These are phyloP conservation scores for Microsporum canis DNA, from an alignment of 2,329 filamentous ascomycete species.

Conservation along the genomic window DNA sequence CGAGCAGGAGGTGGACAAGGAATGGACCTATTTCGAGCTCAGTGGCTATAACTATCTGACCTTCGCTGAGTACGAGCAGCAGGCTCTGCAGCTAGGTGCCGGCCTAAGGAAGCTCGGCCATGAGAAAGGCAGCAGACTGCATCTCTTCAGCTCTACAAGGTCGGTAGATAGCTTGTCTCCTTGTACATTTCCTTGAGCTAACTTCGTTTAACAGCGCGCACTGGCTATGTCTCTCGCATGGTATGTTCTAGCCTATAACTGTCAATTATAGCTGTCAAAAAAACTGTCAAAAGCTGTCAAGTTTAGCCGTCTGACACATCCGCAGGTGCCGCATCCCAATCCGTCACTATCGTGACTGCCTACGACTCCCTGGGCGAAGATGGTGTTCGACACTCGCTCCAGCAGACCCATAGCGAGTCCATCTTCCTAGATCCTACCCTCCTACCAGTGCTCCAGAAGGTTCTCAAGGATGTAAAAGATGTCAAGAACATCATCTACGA, in stretches of 20 bases:
- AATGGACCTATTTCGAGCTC: conserved; percentile 84
- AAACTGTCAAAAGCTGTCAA: background rate
- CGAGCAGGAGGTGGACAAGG: conserved; percentile 70
- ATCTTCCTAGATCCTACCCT: conserved; percentile 27
- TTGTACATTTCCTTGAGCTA: background rate
- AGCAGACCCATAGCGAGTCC: conserved; percentile 23
- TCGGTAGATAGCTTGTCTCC: conserved; percentile 26
- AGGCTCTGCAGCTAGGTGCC: conserved; percentile 56
- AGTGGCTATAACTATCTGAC: conserved; percentile 64
- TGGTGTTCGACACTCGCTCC: conserved; percentile 24
- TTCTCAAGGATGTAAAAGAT: conserved; percentile 42
- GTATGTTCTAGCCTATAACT: conserved; percentile 24
- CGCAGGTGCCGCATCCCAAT: conserved; percentile 60
- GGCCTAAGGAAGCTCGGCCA: conserved; percentile 67
- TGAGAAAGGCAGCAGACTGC: conserved; percentile 54
- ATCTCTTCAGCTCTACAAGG: conserved; percentile 78
- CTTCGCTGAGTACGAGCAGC: conserved; percentile 66
- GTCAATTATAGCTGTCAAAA: background rate
- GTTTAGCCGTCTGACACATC: conserved; percentile 4
- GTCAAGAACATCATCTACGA: conserved; percentile 46
- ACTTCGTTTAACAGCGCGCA: conserved; percentile 44
- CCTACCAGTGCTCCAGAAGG: conserved; percentile 41
- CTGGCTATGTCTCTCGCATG: conserved; percentile 76
- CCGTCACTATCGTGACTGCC: conserved; percentile 68
- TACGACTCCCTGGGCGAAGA: conserved; percentile 29